phyloP scores from a whole-genome alignment of 2,329 filamentous ascomycete genomes.

The Myriosclerotinia curreyana region DNA sequence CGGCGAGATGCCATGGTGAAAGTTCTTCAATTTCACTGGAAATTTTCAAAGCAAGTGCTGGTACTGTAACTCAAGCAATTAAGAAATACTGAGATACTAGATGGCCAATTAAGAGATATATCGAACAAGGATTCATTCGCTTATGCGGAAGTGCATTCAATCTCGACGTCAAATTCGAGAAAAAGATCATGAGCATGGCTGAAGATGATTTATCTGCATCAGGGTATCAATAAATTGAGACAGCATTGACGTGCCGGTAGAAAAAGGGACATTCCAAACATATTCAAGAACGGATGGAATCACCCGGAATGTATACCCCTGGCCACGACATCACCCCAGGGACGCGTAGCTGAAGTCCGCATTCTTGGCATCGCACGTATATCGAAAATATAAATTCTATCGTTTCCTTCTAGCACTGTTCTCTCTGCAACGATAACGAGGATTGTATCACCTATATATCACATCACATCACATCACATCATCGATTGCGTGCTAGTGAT shows the following conservation, averaged over 20 bases:
- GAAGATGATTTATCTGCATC: too few relatives aligned
- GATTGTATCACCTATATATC: neutral
- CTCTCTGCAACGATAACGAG: neutral
- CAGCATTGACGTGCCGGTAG: neutral
- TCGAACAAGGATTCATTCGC: too few relatives aligned
- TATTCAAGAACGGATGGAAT: neutral
- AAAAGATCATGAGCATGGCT: too few relatives aligned
- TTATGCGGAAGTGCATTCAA: too few relatives aligned
- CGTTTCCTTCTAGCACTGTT: neutral
- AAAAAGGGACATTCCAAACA: neutral
- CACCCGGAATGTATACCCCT: neutral
- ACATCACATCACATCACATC: conserved; percentile 4
- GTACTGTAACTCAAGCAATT: too few relatives aligned
- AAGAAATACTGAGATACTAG: too few relatives aligned
- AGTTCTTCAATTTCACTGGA: too few relatives aligned
- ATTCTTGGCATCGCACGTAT: neutral
- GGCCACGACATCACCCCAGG: neutral
- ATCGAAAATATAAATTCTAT: neutral
- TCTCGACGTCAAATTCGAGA: too few relatives aligned
- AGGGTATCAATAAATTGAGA: too few relatives aligned
- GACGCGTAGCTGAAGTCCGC: neutral
- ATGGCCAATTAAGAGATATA: too few relatives aligned
- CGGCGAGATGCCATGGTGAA: too few relatives aligned
- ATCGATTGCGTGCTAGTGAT: neutral
- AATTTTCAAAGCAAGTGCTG: too few relatives aligned